Conservation (phyloP, 139 green algal genomes). For the Chlamydomonas sp. region DNA sequence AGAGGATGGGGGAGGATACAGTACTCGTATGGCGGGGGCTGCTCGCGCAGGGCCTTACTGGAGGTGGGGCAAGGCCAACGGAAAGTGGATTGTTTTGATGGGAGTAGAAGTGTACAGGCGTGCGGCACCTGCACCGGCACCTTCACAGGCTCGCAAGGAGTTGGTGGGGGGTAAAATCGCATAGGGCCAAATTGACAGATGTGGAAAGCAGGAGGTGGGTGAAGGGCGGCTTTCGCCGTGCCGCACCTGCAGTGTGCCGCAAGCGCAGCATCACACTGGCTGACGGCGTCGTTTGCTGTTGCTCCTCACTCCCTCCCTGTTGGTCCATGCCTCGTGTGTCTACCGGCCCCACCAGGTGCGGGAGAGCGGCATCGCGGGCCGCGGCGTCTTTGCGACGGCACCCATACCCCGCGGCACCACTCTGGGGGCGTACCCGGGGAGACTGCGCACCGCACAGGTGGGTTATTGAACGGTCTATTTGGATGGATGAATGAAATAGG, state of each 20-base stretch:
- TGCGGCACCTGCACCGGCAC: too few relatives aligned
- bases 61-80: constrained; percentile 30
- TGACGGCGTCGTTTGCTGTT: not conserved
- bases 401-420: constrained; percentile 52
- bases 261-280: not conserved
- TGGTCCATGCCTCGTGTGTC: not conserved
- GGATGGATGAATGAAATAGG: too few relatives aligned
- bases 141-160: too few relatives aligned
- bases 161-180: too few relatives aligned
- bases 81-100: too few relatives aligned
- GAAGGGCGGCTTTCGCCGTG: not conserved
- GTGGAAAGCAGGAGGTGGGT: constrained; percentile 8
- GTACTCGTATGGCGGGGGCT: not conserved
- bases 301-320: not conserved
- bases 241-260: not conserved
- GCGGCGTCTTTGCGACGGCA: constrained; percentile 61
- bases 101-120: too few relatives aligned
- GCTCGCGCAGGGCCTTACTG: constrained; percentile 16
- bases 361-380: constrained; percentile 37
- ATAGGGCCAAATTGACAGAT: too few relatives aligned
- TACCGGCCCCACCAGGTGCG: constrained; percentile 3
- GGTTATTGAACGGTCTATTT: too few relatives aligned
- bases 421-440: constrained; percentile 68
- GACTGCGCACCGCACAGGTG: constrained; percentile 33
- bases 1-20: too few relatives aligned